phyloP scores from a whole-genome alignment of 176 grass and related monocot species.

The Luzula sylvatica region DNA sequence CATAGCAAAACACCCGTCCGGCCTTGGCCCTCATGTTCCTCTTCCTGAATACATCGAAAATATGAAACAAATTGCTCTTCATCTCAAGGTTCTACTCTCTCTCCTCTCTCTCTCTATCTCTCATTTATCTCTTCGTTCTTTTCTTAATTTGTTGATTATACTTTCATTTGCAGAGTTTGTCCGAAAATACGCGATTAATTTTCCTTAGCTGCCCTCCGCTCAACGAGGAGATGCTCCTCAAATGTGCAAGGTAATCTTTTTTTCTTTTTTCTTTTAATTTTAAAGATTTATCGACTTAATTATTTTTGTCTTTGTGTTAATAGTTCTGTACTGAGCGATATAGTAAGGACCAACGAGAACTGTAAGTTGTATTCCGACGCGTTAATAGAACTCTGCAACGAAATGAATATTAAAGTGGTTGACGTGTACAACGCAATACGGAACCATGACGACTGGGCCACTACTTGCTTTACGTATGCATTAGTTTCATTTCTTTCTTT shows the following conservation, averaged over 20 bases:
- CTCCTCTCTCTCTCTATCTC: neutral
- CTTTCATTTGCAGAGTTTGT: conserved; percentile 48
- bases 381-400: conserved; percentile 48
- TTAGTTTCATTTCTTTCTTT: neutral
- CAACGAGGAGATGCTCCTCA: conserved; percentile 56
- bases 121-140: too few species aligned
- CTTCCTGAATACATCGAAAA: conserved; percentile 72
- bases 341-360: conserved; percentile 55
- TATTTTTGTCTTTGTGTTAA: neutral
- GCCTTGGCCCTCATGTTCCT: conserved; percentile 75
- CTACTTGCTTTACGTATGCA: conserved; percentile 62
- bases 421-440: conserved; percentile 67
- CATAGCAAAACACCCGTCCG: conserved; percentile 45
- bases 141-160: neutral
- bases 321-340: conserved; percentile 39
- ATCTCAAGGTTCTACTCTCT: conserved; percentile 55
- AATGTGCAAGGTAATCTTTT: conserved; percentile 25
- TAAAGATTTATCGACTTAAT: too few species aligned
- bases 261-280: neutral
- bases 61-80: conserved; percentile 62
- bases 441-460: conserved; percentile 49
- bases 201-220: conserved; percentile 83
- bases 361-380: conserved; percentile 63
- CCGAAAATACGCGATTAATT: conserved; percentile 46
- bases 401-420: conserved; percentile 74